Base-by-base conservation (phyloP, 129 eudicot genomes). In the Chrysanthemum makinoi region DNA sequence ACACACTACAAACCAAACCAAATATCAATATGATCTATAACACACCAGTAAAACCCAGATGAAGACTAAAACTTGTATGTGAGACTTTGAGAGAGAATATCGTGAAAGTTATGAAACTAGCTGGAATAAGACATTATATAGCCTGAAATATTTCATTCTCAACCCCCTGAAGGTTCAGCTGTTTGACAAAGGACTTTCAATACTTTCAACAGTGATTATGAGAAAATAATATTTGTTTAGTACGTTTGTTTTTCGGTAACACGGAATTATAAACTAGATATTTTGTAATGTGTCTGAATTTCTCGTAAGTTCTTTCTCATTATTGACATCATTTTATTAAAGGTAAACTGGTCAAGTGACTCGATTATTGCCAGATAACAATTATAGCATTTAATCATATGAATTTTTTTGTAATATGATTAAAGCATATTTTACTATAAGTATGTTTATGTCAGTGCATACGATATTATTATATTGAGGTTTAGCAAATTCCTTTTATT, bases 401-500 rank as follows among this genome's bases (percentile, higher is more conserved):
- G 14, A 24, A 14, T 10, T 2, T 16, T 48, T 61, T 14, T 12
- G 11, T 52, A 28, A 10, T 33, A 10, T 6, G 59, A 2, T 71
- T 43, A 7, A n/a, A 59, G 7, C 2, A 13, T 46, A 9, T 14
- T 58, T 59, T 28, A 58, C 58, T 70, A 17, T 17, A n/a, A 28
- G 77, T 49, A 49, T 17, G 20, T 50, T 72, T 16, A 15, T 48
- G 6, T 14, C 4, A 19, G 12, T 72, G 68, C 68, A 46, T 26
- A 24, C 61, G 76, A 72, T 59, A 72, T 55, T 51, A 72, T 70
- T 51, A 44, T 43, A 15, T 33, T 14, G 14, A 60, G 47, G 61
- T 61, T 20, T n/a, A 72, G 4, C 54, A 60, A 51, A 46, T 18
- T 48, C 20, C 12, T 4, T 28, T 3, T 55, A 16, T 17, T 14